phyloP scores from a whole-genome alignment of 306 rosid species.

The Prunus dulcis region DNA sequence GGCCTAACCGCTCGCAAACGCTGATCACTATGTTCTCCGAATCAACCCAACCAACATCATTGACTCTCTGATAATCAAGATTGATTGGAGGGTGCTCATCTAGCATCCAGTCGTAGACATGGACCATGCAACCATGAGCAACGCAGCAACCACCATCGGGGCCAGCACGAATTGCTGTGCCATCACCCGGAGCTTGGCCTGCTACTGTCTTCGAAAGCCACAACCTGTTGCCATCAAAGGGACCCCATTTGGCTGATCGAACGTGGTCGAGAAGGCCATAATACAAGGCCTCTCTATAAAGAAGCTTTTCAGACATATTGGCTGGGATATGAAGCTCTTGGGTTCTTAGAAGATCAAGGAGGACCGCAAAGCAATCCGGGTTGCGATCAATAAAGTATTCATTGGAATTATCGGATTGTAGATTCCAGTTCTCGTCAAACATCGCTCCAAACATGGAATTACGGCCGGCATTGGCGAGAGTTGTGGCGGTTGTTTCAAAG shows the following conservation, averaged over 20 bases:
- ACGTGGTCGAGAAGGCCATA: conserved; percentile 78
- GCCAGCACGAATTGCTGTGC: conserved; percentile 86
- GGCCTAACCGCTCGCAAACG: conserved; percentile 70
- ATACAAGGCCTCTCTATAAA: conserved; percentile 75
- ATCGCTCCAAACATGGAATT: conserved; percentile 83
- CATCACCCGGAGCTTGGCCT: conserved; percentile 93
- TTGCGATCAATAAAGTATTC: conserved; percentile 89
- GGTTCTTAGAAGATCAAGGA: conserved; percentile 84
- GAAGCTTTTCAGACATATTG: conserved; percentile 62
- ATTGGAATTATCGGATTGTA: conserved; percentile 17
- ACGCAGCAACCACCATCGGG: conserved; percentile 95
- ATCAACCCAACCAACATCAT: conserved; percentile 88
- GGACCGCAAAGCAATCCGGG: conserved; percentile 76
- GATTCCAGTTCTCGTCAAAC: conserved; percentile 77
- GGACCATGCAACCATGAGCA: conserved; percentile 87
- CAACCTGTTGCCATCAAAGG: conserved; percentile 73
- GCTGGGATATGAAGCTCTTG: conserved; percentile 54
- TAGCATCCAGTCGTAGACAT: conserved; percentile 91
- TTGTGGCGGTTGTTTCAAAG: conserved; percentile 82
- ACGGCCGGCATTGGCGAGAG: conserved; percentile 89
- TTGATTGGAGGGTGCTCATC: conserved; percentile 72
- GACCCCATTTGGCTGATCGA: conserved; percentile 81
- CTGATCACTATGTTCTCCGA: conserved; percentile 57
- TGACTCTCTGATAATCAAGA: conserved; percentile 76
- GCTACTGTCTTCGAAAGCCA: conserved; percentile 44